Evolutionary conservation across 139 green algal species (phyloP).

Genomic region (Trebouxia sp.): DNA sequence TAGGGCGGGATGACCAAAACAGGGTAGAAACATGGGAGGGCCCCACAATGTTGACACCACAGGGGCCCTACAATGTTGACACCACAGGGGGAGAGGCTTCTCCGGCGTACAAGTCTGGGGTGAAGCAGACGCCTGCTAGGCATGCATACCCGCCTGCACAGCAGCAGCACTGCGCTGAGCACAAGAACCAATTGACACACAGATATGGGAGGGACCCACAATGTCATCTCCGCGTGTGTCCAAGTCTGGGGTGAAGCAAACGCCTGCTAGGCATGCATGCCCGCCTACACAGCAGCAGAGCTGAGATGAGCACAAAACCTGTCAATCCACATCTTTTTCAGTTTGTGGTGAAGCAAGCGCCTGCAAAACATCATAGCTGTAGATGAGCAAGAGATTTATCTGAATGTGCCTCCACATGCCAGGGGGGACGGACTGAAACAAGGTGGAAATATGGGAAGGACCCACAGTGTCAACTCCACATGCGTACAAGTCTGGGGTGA

Average conservation of each 20-base stretch:
- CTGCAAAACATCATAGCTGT: too few relatives aligned
- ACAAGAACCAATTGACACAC: too few relatives aligned
- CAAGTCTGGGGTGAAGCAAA: conserved; percentile 3
- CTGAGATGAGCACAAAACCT: too few relatives aligned
- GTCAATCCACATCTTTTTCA: too few relatives aligned
- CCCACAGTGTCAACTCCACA: not conserved
- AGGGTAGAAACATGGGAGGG: not conserved
- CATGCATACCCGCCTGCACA: not conserved
- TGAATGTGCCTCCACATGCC: too few relatives aligned
- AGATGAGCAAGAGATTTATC: too few relatives aligned
- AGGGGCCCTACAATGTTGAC: too few relatives aligned
- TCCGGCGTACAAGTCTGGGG: conserved; percentile 3
- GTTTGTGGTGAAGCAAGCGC: too few relatives aligned
- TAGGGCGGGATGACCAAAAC: not conserved
- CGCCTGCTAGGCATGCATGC: not conserved
- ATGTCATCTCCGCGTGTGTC: not conserved
- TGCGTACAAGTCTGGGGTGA: too few relatives aligned
- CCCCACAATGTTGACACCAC: too few relatives aligned
- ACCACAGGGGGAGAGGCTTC: too few relatives aligned
- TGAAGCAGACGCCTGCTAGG: not conserved
- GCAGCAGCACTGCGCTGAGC: too few relatives aligned
- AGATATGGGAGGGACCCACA: not conserved
- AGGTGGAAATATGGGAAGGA: not conserved
- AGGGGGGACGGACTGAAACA: not conserved
- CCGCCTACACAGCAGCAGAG: not conserved